Conservation (phyloP, 129 eudicot genomes). For the Saposhnikovia divaricata region DNA sequence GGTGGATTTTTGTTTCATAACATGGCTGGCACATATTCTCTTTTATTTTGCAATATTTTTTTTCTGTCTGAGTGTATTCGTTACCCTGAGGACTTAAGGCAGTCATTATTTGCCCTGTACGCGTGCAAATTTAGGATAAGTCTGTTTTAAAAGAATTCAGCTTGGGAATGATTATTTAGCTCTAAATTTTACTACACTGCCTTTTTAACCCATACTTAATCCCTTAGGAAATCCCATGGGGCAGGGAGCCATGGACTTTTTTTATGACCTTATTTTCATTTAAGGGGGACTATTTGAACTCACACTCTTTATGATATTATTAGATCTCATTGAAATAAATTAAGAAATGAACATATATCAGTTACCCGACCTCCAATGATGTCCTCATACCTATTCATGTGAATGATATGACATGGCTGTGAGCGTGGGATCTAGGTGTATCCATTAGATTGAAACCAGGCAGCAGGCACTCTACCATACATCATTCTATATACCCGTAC, state of each 20-base stretch:
- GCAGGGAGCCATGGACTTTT: neutral
- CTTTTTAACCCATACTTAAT: neutral
- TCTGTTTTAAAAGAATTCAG: neutral
- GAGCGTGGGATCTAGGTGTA: neutral
- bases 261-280: neutral
- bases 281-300: neutral
- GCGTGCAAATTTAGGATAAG: neutral
- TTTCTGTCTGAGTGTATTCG: neutral
- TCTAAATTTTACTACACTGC: neutral
- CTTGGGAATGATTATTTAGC: neutral
- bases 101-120: neutral
- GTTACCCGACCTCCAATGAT: neutral
- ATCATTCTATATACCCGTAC: neutral
- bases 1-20: neutral
- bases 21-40: neutral
- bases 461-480: neutral
- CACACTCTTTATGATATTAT: neutral
- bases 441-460: neutral
- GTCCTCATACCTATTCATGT: neutral
- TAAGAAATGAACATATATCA: neutral
- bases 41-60: neutral
- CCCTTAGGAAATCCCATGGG: neutral
- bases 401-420: neutral
- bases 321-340: neutral
- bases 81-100: neutral